Evolutionary conservation across 148 eudicot species (phyloP), one percentile per base, ranked within the genome.

Genomic region (Arbutus unedo): DNA sequence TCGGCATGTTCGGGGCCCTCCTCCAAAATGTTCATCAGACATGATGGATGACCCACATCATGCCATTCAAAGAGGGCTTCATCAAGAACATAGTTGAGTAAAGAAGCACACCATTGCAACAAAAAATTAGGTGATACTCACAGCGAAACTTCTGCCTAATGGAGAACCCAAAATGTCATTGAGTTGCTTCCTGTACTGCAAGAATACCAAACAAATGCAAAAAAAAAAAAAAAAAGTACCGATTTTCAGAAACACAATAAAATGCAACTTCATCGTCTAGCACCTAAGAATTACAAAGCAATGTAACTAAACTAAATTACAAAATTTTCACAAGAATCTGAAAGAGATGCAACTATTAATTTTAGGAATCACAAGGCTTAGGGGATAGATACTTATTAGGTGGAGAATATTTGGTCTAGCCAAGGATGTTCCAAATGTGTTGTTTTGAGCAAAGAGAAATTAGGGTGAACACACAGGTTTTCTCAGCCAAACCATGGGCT

Each of bases 151-250:
- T 81, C 84, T 89, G 72, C 99, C 98, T 67, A 96, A 16, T 6
- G 98, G 97, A 67, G 98, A 85, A 70, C 92, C 89, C 81, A 90
- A 81, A 86, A 94, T 90, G 85, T 89, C 90, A 87, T 74, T 87
- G 43, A 96, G 62, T 84, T 92, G 92, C 91, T 86, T 94, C 89
- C 93, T 92, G 86, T 94, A 94, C 99, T 96, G 98, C 93, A 94
- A 89, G 57, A 67, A 81, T 68, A 84, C 31, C 79, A 82, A 88
- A 66, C 18, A 16, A 79, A 44, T 25, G 64, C 55, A 74, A 79
- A 76, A 85, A 41, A 51, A 67, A 85, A 41, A 51, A 67, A 31
- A 31, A 31, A 57, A 43, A 49, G 43, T 43, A n/a, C 44, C 43
- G 64, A 6, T 77, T 41, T 45, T 43, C 8, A 44, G 68, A 31